Evolutionary conservation across 2,329 filamentous ascomycete species (phyloP).

Genomic region (Fusarium denticulatum): DNA sequence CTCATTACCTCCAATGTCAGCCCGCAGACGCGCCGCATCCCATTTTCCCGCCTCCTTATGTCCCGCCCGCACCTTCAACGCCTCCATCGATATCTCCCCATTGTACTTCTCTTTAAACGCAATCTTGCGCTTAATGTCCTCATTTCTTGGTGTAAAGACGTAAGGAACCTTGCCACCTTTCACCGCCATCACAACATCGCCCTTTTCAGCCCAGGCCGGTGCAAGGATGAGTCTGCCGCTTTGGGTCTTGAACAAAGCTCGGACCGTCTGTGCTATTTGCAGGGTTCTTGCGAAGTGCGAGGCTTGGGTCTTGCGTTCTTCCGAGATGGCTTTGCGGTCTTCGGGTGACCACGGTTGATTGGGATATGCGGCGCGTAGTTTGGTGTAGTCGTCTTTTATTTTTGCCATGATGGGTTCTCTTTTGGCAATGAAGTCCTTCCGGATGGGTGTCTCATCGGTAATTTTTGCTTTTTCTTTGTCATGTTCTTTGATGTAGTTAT

Average conservation of each 20-base stretch:
- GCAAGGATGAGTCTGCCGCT: neutral
- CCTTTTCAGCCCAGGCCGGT: neutral
- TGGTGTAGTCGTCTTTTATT: neutral
- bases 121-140: neutral
- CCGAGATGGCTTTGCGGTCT: neutral
- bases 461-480: neutral
- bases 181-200: neutral
- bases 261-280: neutral
- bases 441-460: rapidly evolving
- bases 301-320: neutral
- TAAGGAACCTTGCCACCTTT: neutral
- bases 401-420: neutral
- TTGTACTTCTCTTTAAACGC: neutral
- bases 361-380: neutral
- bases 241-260: neutral
- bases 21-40: neutral
- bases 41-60: neutral
- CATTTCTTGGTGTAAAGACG: neutral
- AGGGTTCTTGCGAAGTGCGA: neutral
- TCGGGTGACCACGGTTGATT: neutral
- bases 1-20: neutral
- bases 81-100: neutral
- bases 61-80: neutral
- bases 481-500: neutral
- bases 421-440: neutral